Base-by-base conservation (phyloP, 2,329 filamentous ascomycete genomes). In the Aspergillus aculeatus region DNA sequence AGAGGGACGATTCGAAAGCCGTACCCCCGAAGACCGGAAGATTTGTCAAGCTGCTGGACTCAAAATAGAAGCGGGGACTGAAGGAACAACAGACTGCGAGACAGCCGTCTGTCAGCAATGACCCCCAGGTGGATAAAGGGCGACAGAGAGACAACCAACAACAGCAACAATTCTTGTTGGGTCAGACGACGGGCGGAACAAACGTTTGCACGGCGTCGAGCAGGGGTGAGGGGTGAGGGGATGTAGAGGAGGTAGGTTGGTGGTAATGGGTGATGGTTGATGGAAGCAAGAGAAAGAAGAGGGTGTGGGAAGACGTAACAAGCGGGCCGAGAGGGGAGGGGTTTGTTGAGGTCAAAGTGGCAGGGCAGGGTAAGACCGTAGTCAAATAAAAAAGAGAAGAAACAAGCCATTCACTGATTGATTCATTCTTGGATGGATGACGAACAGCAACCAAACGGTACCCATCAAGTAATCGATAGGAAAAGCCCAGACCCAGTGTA, bases 131-230 rank as follows among this genome's bases (percentile, higher is more conserved):
- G 35, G 57, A 48, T 21, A 24, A 52, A 49, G 50, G 53, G 31
- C 29, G 48, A 47, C 53, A 50, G 49, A 38, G 53, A 23, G 32
- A 41, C 47, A 32, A 24, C 41, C 23, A 21, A 38, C 9, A 21
- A 41, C 38, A 32, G 26, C 38, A 54, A 54, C 29, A 32, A 44
- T 19, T 44, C 16, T 7, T 44, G 16, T 44, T 16, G 16, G 38
- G 38, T 44, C 38, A 44, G 38, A 44, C 38, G 58, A 56, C 53
- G 53, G 50, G 52, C 58, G 60, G 59, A 54, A 64, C 64, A 66
- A 63, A 68, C 63, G 71, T 71, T 71, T 70, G 68, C 64, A 68
- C 66, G 60, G 65, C 65, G 66, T 66, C 59, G 63, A 68, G 51
- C 57, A 65, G 63, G 57, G 62, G 55, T 47, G 54, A 19, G 47